These are phyloP conservation scores for Aspergillus affinis DNA, from an alignment of 495 filamentous ascomycete species.

Conservation along the genomic window DNA sequence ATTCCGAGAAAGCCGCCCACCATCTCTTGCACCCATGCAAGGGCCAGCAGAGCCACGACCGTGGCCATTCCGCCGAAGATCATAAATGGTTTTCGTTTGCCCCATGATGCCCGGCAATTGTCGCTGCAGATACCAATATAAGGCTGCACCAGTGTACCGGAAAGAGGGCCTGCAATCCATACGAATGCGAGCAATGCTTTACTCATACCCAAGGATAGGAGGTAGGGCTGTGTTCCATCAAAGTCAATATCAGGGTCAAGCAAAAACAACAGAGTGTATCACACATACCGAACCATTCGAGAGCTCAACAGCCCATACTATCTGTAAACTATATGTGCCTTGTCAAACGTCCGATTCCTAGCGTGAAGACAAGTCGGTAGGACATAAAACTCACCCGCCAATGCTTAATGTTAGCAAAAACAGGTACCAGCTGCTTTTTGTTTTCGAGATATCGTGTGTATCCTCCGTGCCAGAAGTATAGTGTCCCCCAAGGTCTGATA, in stretches of 20 bases:
- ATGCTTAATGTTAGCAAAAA: slow-evolving; percentile 80
- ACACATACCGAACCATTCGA: slow-evolving; percentile 73
- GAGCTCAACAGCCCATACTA: slow-evolving; percentile 92
- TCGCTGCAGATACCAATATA: slow-evolving; percentile 91
- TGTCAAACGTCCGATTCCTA: slow-evolving; percentile 1
- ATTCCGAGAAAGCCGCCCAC: slow-evolving; percentile 66
- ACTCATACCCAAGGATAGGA: slow-evolving; percentile 80
- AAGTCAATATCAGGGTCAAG: not conserved
- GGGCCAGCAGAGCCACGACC: slow-evolving; percentile 65
- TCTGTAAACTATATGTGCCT: slow-evolving; percentile 60
- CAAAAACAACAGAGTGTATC: not conserved
- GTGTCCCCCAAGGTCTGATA: slow-evolving; percentile 12
- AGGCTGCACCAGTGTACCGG: slow-evolving; percentile 86
- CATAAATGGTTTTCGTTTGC: slow-evolving; percentile 89
- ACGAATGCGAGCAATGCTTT: slow-evolving; percentile 91
- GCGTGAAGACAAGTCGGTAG: not conserved
- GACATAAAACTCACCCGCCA: slow-evolving; percentile 57
- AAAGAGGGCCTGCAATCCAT: slow-evolving; percentile 90
- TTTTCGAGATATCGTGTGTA: slow-evolving; percentile 15
- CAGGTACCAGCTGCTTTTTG: slow-evolving; percentile 78
- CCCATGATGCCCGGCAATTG: slow-evolving; percentile 76
- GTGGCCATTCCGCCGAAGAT: slow-evolving; percentile 71
- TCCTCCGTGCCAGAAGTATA: slow-evolving; percentile 20
- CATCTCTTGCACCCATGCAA: slow-evolving; percentile 82
- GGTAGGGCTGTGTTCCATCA: slow-evolving; percentile 48